Conservation (phyloP, 768 basidiomycete species). For the Naganishia onofrii region DNA sequence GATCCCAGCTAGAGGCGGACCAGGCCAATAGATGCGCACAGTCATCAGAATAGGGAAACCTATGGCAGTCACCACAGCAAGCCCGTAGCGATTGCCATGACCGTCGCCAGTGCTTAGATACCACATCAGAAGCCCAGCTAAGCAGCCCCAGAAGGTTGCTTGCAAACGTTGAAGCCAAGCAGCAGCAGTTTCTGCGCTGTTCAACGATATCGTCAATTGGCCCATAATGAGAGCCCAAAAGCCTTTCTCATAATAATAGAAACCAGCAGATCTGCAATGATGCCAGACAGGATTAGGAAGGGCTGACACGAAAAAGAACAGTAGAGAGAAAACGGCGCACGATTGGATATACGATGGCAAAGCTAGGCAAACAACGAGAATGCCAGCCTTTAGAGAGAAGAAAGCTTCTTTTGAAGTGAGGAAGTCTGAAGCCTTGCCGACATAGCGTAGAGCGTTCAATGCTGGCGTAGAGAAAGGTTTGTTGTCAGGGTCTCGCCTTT, state of each 20-base stretch:
- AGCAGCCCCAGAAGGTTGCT: slow-evolving; percentile 47
- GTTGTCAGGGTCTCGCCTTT: slow-evolving; percentile 45
- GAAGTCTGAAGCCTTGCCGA: slow-evolving; percentile 35
- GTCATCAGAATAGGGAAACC: slow-evolving; percentile 72
- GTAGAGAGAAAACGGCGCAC: not conserved
- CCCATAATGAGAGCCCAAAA: slow-evolving; percentile 31
- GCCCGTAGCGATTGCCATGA: slow-evolving; percentile 64
- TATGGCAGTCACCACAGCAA: slow-evolving; percentile 67
- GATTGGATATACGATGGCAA: slow-evolving; percentile 42
- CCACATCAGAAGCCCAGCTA: slow-evolving; percentile 46
- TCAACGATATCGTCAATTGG: slow-evolving; percentile 40
- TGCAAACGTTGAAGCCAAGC: slow-evolving; percentile 43
- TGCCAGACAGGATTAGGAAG: slow-evolving; percentile 8
- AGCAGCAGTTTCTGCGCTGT: slow-evolving; percentile 46
- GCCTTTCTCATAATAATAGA: slow-evolving; percentile 46
- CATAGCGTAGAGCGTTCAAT: slow-evolving; percentile 37
- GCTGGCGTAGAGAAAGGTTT: slow-evolving; percentile 39
- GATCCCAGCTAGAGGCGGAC: slow-evolving; percentile 68
- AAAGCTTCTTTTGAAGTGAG: slow-evolving; percentile 42
- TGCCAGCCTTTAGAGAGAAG: slow-evolving; percentile 47
- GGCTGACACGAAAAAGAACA: not conserved
- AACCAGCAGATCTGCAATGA: slow-evolving; percentile 37
- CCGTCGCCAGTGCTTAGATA: slow-evolving; percentile 63
- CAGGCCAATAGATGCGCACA: slow-evolving; percentile 70
- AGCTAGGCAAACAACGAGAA: slow-evolving; percentile 40